A percentile compares a stretch with the other conserved stretches of the same genome.
Evolutionary conservation across 306 rosid genomes (phyloP).

Genomic region (Alnus rubra): DNA sequence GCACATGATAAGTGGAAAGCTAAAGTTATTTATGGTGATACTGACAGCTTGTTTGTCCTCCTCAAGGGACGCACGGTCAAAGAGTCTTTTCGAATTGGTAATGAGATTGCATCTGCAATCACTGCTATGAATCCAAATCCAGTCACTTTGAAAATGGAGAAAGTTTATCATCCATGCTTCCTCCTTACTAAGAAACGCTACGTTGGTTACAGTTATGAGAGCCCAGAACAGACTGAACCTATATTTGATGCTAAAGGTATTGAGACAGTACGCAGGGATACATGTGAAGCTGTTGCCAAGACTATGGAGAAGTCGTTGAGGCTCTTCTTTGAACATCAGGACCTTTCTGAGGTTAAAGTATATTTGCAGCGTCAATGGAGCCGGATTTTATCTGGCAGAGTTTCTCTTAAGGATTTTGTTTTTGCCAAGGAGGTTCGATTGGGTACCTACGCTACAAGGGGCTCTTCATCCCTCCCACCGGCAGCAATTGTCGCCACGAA

Average conservation of each 20-base stretch:
- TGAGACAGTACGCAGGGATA: conserved; percentile 95
- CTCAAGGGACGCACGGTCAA: conserved; percentile 78
- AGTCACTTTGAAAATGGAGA: conserved; percentile 93
- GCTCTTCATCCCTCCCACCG: conserved; percentile 81
- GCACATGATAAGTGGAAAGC: conserved; percentile 86
- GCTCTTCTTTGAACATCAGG: conserved; percentile 74
- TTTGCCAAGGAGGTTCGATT: conserved; percentile 95
- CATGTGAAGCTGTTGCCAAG: conserved; percentile 89
- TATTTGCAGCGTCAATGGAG: conserved; percentile 90
- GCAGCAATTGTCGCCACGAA: conserved; percentile 95
- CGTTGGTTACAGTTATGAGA: conserved; percentile 95
- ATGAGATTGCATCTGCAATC: conserved; percentile 83
- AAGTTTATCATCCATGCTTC: conserved; percentile 86
- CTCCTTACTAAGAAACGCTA: conserved; percentile 94
- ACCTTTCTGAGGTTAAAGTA: conserved; percentile 65
- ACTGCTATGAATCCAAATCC: conserved; percentile 91
- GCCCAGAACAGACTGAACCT: conserved; percentile 67
- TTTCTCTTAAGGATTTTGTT: conserved; percentile 80
- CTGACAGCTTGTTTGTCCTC: conserved; percentile 97
- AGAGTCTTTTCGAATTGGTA: conserved; percentile 79
- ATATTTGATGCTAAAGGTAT: conserved; percentile 95
- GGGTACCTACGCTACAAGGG: conserved; percentile 74
- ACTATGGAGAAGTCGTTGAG: conserved; percentile 85
- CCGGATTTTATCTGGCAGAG: conserved; percentile 77
- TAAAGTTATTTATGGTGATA: conserved; percentile 89